Base-by-base conservation (phyloP, 2,329 filamentous ascomycete species). In the Sporothrix euskadiensis region DNA sequence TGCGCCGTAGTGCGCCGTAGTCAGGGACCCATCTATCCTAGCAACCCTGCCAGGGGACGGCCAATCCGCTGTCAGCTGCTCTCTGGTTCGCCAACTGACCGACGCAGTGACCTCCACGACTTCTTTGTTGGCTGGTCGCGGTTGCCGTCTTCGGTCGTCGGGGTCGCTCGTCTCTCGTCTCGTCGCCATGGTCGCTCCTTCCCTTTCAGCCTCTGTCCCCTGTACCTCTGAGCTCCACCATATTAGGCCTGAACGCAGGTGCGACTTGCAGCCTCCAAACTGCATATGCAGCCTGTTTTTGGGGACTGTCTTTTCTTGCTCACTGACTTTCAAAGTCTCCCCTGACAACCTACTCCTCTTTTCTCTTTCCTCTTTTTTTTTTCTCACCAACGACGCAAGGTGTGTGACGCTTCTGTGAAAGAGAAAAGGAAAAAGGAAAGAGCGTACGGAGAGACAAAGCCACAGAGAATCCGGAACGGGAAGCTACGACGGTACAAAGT, bases 331-430 rank as follows among this genome's bases (percentile, higher is more conserved):
- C 19, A 44, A n/a, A 47, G 74, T 75, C 74, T 74, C 74, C 74
- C 74, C 71, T 74, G 74, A 74, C 74, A 75, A 75, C 74, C 73
- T 66, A 30, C 56, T 26, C 71, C 61, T 59, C 44, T 71, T 63
- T 71, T 47, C 22, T 44, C 49, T 10, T 22, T n/a, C n/a, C n/a
- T 63, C 14, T 71, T 41, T 47, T 71, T 41, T 47, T 49, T 57
- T 32, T 30, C 39, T 63, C 69, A 39, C 57, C 61, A 47, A 26
- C 66, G 66, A n/a, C 44, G 44, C 47, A 56, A 56, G 26, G 52
- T 56, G 52, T 56, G 52, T 54, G 47, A 49, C 30, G 47, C 22
- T 68, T 16, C 4, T 44, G 54, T 39, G 16, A 35, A 35, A 35
- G 14, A 12, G 44, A 65, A 19, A 41, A 41, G 69, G 10, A 57